Base-by-base conservation (phyloP, 2,329 filamentous ascomycete genomes). In the Diaporthe australafricana region DNA sequence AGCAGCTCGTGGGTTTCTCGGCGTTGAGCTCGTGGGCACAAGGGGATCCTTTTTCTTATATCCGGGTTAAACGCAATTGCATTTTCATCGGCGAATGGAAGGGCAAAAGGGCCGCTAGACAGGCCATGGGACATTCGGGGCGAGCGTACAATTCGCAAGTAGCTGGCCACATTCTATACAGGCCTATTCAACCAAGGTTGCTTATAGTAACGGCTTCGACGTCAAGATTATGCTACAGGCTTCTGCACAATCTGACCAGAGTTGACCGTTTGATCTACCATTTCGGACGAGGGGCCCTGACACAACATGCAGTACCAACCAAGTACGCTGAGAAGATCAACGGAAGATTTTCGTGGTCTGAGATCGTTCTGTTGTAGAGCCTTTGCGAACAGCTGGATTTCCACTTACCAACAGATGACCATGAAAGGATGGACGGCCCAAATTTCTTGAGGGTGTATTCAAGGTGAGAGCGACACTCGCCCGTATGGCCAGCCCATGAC, bases 61-160 rank as follows among this genome's bases (percentile, higher is more conserved):
- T 22, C 22, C 32, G 53, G 22, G 12, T 35, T 45, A 17, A 50
- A 50, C 60, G 45, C 42, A 14, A 38, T 40, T 55, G 68, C 68
- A 70, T 72, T 70, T 68, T 45, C 53, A 55, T 42, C n/a, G 30
- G 52, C 42, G 47, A 71, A 42, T 7, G 53, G 60, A 25, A 25
- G 38, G 62, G 4, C 22, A 63, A 57, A 57, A n/a, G 20, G n/a
- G 32, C 56, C 35, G 16, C n/a, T 11, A 55, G 35, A 25, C 20
- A 50, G 57, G 40, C 35, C 27, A 22, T 30, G 52, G 32, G n/a
- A 32, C 20, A 65, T 20, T 35, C 9, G 5, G 9, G 48, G 16
- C 27, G 30, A 27, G 25, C 45, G 42, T 71, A 57, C 42, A 42
- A 55, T 71, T 45, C 38, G 32, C 60, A 71, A 32, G 32, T 56